Conservation (phyloP, 768 basidiomycete genomes). For the Pseudohyphozyma bogoriensis region DNA sequence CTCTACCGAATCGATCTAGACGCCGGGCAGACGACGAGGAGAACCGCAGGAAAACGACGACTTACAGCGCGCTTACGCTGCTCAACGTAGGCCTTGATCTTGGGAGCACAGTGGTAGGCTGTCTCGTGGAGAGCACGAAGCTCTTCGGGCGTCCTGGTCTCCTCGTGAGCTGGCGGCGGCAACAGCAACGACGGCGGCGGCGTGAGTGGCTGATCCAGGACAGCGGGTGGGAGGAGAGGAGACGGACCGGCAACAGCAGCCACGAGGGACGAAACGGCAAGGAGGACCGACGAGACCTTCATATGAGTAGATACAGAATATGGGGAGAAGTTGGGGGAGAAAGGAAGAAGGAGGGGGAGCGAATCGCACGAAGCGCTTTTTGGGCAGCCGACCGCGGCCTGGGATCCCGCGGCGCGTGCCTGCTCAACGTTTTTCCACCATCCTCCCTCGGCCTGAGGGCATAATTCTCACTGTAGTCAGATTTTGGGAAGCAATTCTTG, state of each 20-base stretch:
- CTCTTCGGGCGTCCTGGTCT: constrained; percentile 26
- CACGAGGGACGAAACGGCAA: neutral
- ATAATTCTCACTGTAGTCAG: no score
- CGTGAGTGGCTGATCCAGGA: neutral
- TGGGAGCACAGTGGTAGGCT: constrained; percentile 34
- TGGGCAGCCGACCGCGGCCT: neutral
- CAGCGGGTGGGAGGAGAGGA: neutral
- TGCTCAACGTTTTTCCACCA: neutral
- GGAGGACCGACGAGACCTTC: neutral
- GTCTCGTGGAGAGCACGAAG: constrained; percentile 29
- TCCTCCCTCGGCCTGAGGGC: no score
- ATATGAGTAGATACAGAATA: neutral
- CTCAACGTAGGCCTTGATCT: constrained; percentile 28
- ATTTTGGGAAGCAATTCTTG: no score
- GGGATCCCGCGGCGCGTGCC: neutral
- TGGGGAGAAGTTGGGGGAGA: neutral
- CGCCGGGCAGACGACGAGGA: no score
- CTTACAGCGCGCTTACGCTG: constrained; percentile 25
- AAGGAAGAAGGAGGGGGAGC: neutral
- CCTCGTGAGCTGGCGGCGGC: constrained; percentile 4
- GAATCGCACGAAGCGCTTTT: neutral
- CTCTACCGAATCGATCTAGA: no score
- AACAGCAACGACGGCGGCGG: neutral
- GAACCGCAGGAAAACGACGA: neutral
- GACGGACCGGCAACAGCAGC: neutral